Evolutionary conservation across 2,329 filamentous ascomycete species (phyloP).

Genomic region (Geosmithia putterillii): DNA sequence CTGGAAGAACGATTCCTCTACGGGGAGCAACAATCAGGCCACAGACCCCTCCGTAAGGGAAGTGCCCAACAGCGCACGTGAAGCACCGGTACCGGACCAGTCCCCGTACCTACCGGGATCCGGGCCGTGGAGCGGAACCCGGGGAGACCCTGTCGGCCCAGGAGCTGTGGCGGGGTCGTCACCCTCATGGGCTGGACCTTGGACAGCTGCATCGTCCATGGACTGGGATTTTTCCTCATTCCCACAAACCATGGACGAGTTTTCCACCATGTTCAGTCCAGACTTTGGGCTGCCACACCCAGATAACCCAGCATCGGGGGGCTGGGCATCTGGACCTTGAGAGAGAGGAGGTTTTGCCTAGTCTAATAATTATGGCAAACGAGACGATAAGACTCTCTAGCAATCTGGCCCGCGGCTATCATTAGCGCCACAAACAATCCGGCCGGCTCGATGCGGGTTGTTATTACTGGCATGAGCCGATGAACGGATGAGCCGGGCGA

Average conservation of each 20-base stretch:
- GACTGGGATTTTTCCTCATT: conserved; percentile 23
- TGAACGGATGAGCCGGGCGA: too few species aligned
- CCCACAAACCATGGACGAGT: conserved; percentile 24
- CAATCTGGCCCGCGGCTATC: too few species aligned
- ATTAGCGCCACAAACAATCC: too few species aligned
- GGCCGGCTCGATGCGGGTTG: too few species aligned
- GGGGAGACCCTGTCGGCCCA: conserved; percentile 5
- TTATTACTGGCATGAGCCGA: too few species aligned
- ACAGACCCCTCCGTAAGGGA: not conserved
- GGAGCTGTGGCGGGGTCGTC: conserved; percentile 12
- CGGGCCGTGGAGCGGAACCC: conserved; percentile 2
- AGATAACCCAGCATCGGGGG: not conserved
- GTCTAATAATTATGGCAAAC: too few species aligned
- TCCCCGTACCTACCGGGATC: not conserved
- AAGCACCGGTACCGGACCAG: not conserved
- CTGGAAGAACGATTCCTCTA: not conserved
- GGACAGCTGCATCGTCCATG: conserved; percentile 13
- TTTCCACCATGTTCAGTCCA: conserved; percentile 9
- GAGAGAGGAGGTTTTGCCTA: not conserved
- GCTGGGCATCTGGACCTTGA: not conserved
- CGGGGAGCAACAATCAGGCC: not conserved
- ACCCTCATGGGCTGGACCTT: conserved; percentile 3
- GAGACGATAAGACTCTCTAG: not conserved
- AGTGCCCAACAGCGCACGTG: not conserved
- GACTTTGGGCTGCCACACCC: not conserved